Percentiles rank a stretch among this genome's conserved stretches.
These are phyloP conservation scores for Colletotrichum euphorbiae DNA, from an alignment of 2,329 filamentous ascomycete species.

Conservation along the genomic window DNA sequence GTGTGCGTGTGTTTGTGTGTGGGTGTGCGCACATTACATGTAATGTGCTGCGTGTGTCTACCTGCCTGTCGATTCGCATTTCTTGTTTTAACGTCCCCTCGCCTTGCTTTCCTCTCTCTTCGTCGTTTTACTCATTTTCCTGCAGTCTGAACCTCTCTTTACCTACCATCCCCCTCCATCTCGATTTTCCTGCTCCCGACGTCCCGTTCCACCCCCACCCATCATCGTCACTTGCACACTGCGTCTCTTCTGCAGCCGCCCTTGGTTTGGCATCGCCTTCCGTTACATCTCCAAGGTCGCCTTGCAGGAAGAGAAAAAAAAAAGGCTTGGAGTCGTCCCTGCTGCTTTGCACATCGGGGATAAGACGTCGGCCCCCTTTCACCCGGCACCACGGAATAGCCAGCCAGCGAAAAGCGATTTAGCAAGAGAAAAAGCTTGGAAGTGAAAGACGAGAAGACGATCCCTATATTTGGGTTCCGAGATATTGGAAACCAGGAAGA, in stretches of 20 bases:
- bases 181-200: neutral
- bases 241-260: conserved; percentile 9
- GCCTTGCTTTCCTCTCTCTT: conserved; percentile 1
- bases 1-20: conserved; percentile 2
- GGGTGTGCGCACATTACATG: neutral
- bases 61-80: conserved; percentile 25
- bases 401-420: conserved; percentile 21
- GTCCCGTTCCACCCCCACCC: neutral
- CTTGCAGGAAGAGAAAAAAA: conserved; percentile 4
- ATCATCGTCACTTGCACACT: neutral
- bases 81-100: conserved; percentile 5
- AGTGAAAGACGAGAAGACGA: neutral
- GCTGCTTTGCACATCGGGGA: conserved; percentile 8
- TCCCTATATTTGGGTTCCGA: neutral
- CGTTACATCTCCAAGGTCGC: conserved; percentile 20
- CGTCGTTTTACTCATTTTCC: neutral
- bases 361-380: conserved; percentile 27
- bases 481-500: neutral
- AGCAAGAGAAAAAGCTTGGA: conserved; percentile 15
- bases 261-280: conserved; percentile 12
- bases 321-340: conserved; percentile 18
- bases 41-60: conserved; percentile 2
- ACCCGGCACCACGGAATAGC: conserved; percentile 14
- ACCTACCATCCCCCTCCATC: conserved; percentile 12
- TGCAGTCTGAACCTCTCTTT: neutral